A percentile compares a stretch with the other conserved stretches of the same genome.
Conservation (phyloP, 73 alveolate species). For the Halteria grandinella region DNA sequence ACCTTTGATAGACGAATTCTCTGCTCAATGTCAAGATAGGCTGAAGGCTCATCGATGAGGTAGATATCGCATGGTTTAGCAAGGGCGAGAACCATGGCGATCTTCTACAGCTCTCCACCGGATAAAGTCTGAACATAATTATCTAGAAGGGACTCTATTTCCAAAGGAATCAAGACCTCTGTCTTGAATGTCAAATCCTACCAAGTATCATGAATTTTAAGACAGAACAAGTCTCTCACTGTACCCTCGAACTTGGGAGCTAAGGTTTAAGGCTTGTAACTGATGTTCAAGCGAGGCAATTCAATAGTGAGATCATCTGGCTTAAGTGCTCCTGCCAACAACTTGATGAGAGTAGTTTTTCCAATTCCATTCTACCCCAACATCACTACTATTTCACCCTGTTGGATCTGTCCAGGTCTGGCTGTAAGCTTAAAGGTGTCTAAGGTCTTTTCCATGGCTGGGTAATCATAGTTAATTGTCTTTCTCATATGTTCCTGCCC, state of each 20-base stretch:
- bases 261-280: slow-evolving; percentile 91
- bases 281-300: slow-evolving; percentile 85
- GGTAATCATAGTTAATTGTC: slow-evolving; percentile 74
- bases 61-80: slow-evolving; percentile 92
- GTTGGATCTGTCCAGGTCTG: slow-evolving; percentile 81
- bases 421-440: slow-evolving; percentile 72
- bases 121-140: slow-evolving; percentile 81
- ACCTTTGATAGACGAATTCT: slow-evolving; percentile 89
- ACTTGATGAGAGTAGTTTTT: slow-evolving; percentile 89
- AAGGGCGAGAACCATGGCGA: slow-evolving; percentile 83
- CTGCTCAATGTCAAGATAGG: slow-evolving; percentile 92
- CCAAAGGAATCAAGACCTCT: slow-evolving; percentile 91
- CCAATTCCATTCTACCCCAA: slow-evolving; percentile 97
- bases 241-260: slow-evolving; percentile 89
- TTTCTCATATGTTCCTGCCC: slow-evolving; percentile 28
- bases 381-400: slow-evolving; percentile 88
- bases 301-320: slow-evolving; percentile 63
- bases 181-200: slow-evolving; percentile 85
- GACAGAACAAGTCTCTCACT: slow-evolving; percentile 77
- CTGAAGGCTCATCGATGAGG: slow-evolving; percentile 95
- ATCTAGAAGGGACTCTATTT: slow-evolving; percentile 59
- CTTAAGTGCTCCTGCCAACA: slow-evolving; percentile 85
- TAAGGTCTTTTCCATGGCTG: slow-evolving; percentile 76
- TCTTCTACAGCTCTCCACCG: slow-evolving; percentile 97
- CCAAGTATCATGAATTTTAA: slow-evolving; percentile 70